Conservation (phyloP, 495 filamentous ascomycete species). For the Cercophora newfieldiana region DNA sequence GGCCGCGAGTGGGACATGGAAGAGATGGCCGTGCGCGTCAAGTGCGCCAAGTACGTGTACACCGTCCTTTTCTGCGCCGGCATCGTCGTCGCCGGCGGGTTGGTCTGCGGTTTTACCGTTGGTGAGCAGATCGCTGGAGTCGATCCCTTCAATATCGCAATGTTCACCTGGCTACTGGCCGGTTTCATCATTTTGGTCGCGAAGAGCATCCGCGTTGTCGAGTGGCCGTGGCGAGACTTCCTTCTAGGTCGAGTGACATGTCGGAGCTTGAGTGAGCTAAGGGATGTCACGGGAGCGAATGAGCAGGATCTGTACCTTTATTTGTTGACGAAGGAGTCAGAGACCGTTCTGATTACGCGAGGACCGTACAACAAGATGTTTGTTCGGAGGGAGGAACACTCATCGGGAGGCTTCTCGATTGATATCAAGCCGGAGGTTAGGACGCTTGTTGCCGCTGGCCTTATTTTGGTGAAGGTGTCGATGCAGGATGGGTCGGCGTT, state of each 20-base stretch:
- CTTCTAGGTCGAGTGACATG: conserved; percentile 30
- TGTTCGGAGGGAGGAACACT: not conserved
- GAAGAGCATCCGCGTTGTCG: conserved; percentile 30
- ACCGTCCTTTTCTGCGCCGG: not conserved
- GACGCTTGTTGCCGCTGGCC: not conserved
- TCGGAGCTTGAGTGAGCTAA: conserved; percentile 30
- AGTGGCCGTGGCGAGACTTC: conserved; percentile 41
- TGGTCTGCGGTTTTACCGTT: conserved; percentile 28
- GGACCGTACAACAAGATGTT: conserved; percentile 23
- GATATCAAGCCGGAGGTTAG: conserved; percentile 5
- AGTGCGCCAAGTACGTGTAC: conserved; percentile 8
- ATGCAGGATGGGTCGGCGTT: not conserved
- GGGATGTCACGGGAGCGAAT: conserved; percentile 28
- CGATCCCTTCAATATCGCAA: conserved; percentile 39
- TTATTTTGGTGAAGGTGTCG: conserved; percentile 3
- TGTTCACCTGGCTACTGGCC: conserved; percentile 34
- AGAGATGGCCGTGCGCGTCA: conserved; percentile 11
- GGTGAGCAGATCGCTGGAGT: conserved; percentile 29
- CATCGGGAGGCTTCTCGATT: conserved; percentile 1
- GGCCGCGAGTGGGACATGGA: conserved; percentile 17
- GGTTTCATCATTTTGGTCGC: conserved; percentile 34
- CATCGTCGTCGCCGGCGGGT: conserved; percentile 7
- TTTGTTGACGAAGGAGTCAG: conserved; percentile 31
- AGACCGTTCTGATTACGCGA: conserved; percentile 12
- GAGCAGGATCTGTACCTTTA: conserved; percentile 32